A percentile compares a stretch with the other conserved stretches of the same genome.
phyloP scores from a whole-genome alignment of 306 rosid species.

The Amphicarpaea edgeworthii region DNA sequence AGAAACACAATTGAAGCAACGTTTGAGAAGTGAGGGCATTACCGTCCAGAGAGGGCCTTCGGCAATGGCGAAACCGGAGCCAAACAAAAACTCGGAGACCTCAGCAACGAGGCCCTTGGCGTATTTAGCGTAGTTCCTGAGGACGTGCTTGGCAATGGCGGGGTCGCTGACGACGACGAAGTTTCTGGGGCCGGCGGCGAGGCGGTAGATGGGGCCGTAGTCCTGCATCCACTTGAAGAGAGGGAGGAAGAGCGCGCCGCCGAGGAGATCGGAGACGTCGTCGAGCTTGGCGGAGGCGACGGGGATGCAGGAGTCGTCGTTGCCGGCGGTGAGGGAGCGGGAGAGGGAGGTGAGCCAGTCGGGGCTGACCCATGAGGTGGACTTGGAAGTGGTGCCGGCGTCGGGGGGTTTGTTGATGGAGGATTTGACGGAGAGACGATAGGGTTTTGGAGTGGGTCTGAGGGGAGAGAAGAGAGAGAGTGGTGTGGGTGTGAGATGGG shows the following conservation, averaged over 20 bases:
- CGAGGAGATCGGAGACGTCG: constrained; percentile 92
- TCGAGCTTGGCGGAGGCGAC: constrained; percentile 80
- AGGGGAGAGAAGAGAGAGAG: constrained; percentile 48
- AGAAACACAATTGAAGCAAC: neutral
- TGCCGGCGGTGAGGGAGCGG: constrained; percentile 56
- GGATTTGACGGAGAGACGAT: constrained; percentile 56
- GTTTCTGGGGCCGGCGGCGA: constrained; percentile 92
- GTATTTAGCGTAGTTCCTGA: constrained; percentile 79
- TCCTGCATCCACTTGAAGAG: constrained; percentile 90
- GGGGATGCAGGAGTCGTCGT: constrained; percentile 81
- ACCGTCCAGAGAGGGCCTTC: constrained; percentile 99
- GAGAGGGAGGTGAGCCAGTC: constrained; percentile 91
- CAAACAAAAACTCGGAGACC: constrained; percentile 87
- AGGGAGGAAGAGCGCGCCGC: constrained; percentile 92
- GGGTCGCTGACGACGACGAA: constrained; percentile 96
- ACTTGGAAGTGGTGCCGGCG: constrained; percentile 39
- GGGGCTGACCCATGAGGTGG: constrained; percentile 91
- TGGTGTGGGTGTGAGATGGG: constrained; percentile 24
- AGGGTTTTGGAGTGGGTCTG: constrained; percentile 34
- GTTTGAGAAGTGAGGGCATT: constrained; percentile 34
- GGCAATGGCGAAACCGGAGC: constrained; percentile 93
- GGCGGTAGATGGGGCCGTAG: constrained; percentile 81
- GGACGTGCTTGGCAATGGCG: constrained; percentile 86
- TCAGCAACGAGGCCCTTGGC: constrained; percentile 86
- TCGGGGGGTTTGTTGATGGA: constrained; percentile 58